Evolutionary conservation across 169 alveolate genomes (phyloP).

Genomic region (Condylostoma magnum): DNA sequence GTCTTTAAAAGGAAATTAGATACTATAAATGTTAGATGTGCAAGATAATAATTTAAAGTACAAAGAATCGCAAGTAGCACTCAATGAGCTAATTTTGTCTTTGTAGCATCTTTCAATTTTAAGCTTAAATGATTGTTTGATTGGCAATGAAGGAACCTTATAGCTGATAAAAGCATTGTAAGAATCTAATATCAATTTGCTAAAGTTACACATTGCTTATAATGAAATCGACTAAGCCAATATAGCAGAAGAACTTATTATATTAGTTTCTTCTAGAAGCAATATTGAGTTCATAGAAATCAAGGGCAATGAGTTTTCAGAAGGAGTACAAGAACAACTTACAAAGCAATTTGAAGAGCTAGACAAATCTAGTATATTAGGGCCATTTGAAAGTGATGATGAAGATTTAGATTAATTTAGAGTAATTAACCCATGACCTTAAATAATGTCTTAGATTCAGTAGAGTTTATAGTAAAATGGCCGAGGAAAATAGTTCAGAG

Average conservation of each 20-base stretch:
- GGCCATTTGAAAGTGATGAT: not conserved
- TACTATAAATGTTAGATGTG: slow-evolving; percentile 6
- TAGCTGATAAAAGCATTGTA: not conserved
- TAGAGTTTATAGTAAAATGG: too few relatives aligned
- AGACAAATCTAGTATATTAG: not conserved
- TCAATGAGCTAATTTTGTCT: not conserved
- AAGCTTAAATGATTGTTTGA: slow-evolving; percentile 1
- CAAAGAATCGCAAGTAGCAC: not conserved
- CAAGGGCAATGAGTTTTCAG: slow-evolving; percentile 18
- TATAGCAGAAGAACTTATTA: not conserved
- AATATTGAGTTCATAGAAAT: not conserved
- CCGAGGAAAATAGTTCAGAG: not conserved
- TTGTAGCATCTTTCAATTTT: not conserved
- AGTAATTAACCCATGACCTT: too few relatives aligned
- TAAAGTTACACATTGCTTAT: not conserved
- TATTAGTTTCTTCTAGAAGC: not conserved
- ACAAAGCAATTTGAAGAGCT: not conserved
- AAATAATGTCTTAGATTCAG: too few relatives aligned
- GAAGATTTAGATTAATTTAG: not conserved
- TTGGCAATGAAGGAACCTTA: slow-evolving; percentile 14
- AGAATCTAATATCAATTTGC: not conserved
- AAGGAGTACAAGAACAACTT: not conserved
- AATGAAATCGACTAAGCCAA: not conserved
- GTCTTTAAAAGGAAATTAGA: not conserved
- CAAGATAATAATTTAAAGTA: slow-evolving; percentile 17